Conservation (phyloP, 495 filamentous ascomycete genomes). For the Hyaloscypha bicolor region DNA sequence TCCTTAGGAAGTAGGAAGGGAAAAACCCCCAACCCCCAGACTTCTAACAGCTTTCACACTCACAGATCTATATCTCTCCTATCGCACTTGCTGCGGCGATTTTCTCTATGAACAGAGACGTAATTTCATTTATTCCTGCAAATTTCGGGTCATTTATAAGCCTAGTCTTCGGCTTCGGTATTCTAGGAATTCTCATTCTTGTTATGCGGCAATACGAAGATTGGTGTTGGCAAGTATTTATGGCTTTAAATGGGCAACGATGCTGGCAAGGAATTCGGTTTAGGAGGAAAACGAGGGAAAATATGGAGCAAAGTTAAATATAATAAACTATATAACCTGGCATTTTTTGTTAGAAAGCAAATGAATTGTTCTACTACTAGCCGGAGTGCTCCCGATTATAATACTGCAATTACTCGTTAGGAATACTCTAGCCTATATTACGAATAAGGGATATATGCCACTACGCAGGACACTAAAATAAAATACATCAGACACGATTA, state of each 20-base stretch:
- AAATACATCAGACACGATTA: no score
- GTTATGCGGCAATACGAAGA: not conserved
- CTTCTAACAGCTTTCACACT: conserved; percentile 1
- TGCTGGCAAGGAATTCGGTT: not conserved
- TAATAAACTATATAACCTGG: not conserved
- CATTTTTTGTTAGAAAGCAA: not conserved
- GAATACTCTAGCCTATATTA: no score
- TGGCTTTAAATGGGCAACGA: not conserved
- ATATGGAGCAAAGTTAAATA: not conserved
- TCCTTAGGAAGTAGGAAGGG: not conserved
- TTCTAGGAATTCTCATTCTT: not conserved
- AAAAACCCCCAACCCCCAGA: not conserved
- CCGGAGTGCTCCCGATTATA: no score
- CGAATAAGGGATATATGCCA: no score
- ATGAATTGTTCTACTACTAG: no score
- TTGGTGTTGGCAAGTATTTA: conserved; percentile 3
- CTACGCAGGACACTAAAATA: no score
- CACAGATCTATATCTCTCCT: conserved; percentile 5
- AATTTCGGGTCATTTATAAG: not conserved
- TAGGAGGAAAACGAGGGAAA: not conserved
- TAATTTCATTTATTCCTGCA: conserved; percentile 4
- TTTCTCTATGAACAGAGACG: not conserved
- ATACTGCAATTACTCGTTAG: no score
- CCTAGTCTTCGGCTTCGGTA: not conserved
- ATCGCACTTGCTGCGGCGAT: not conserved